Percentiles rank a stretch among this genome's conserved stretches.
Conservation (phyloP, 371 early-diverging fungal genomes). For the Haplosporangium sp. region DNA sequence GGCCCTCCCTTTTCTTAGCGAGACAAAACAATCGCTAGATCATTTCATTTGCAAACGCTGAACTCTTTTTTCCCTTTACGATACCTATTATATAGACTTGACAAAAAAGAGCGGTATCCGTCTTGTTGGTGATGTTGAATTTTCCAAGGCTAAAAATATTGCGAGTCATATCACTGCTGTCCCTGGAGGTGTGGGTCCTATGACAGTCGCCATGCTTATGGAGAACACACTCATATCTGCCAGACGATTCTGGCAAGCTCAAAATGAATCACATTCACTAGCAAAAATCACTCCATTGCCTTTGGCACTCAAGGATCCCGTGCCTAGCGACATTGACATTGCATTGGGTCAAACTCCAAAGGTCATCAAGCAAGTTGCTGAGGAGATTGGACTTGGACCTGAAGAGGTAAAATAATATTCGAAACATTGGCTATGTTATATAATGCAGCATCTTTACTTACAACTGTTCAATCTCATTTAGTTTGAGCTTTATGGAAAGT, state of each 20-base stretch:
- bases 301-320: slow-evolving; percentile 77
- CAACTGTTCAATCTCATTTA: slow-evolving; percentile 32
- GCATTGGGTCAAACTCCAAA: slow-evolving; percentile 91
- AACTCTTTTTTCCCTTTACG: neutral
- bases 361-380: slow-evolving; percentile 79
- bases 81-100: slow-evolving; percentile 61
- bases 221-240: slow-evolving; percentile 86
- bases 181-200: slow-evolving; percentile 97
- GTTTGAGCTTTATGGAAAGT: slow-evolving; percentile 89
- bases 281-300: slow-evolving; percentile 71
- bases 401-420: slow-evolving; percentile 63
- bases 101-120: slow-evolving; percentile 89
- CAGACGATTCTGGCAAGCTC: slow-evolving; percentile 74
- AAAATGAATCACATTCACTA: slow-evolving; percentile 40
- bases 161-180: slow-evolving; percentile 93
- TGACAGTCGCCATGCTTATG: slow-evolving; percentile 97
- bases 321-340: slow-evolving; percentile 95
- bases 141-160: slow-evolving; percentile 69
- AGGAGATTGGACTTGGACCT: slow-evolving; percentile 83
- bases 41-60: neutral
- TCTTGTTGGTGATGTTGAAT: slow-evolving; percentile 96
- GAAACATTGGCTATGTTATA: no score
- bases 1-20: no score
- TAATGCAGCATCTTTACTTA: neutral
- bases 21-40: no score